Conservation (phyloP, 2,329 filamentous ascomycete species). For the Aspergillus sp. region DNA sequence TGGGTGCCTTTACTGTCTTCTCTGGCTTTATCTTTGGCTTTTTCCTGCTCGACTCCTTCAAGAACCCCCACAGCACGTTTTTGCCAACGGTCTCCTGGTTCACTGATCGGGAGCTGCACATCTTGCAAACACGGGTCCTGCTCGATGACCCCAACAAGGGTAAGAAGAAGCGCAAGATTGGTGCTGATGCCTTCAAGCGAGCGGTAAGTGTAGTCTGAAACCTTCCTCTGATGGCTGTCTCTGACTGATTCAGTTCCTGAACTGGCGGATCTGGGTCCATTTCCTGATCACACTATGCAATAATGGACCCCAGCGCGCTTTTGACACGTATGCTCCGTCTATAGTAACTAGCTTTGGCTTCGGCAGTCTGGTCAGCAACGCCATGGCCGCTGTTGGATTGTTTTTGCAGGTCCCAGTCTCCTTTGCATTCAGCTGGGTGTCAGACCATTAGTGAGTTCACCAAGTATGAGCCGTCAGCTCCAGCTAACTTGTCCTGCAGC, state of each 20-base stretch:
- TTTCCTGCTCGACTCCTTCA: constrained; percentile 10
- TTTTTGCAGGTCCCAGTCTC: constrained; percentile 8
- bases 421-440: constrained; percentile 7
- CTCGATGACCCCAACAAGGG: constrained; percentile 14
- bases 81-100: constrained; percentile 5
- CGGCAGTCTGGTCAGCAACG: constrained; percentile 7
- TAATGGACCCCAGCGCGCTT: constrained; percentile 10
- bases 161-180: constrained; percentile 6
- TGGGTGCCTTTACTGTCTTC: constrained; percentile 7
- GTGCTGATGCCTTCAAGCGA: constrained; percentile 3
- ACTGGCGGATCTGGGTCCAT: constrained; percentile 13
- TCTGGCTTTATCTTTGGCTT: constrained; percentile 8
- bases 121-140: constrained; percentile 11
- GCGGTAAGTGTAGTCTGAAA: background rate
- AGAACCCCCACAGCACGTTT: constrained; percentile 10
- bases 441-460: constrained; percentile 4
- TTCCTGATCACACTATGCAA: constrained; percentile 13
- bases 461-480: too few relatives aligned
- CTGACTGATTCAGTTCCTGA: constrained; percentile 1
- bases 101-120: constrained; percentile 12
- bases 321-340: constrained; percentile 14
- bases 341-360: constrained; percentile 16
- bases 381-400: constrained; percentile 11
- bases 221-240: background rate
- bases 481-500: background rate